These are phyloP conservation scores for Torulaspora microellipsoides DNA, from an alignment of 805 yeast species.

Conservation along the genomic window DNA sequence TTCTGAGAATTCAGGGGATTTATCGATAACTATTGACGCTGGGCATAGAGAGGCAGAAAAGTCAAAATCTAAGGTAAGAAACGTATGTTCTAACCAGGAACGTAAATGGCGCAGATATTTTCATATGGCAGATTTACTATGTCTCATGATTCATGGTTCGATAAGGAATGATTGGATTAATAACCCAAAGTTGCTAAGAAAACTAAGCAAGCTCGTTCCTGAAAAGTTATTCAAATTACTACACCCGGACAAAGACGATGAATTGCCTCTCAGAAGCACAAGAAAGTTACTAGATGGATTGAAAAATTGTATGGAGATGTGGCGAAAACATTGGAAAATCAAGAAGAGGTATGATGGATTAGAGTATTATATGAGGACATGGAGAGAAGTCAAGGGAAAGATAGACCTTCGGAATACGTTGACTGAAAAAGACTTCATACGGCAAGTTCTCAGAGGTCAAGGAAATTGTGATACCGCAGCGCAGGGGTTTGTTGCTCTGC, in stretches of 20 bases:
- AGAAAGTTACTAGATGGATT: conserved; percentile 73
- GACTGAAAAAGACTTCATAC: conserved; percentile 41
- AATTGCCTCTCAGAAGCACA: conserved; percentile 42
- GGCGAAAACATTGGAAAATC: conserved; percentile 53
- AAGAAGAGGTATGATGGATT: conserved; percentile 30
- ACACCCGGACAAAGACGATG: conserved; percentile 41
- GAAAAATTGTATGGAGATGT: conserved; percentile 58
- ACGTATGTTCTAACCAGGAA: conserved; percentile 51
- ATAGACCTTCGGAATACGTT: conserved; percentile 26
- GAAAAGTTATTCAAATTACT: conserved; percentile 43
- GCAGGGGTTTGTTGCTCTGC: conserved; percentile 77
- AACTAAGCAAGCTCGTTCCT: conserved; percentile 47
- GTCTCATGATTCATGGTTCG: conserved; percentile 62
- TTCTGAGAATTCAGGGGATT: conserved; percentile 20
- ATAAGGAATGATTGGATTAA: conserved; percentile 73
- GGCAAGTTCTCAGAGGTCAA: conserved; percentile 40
- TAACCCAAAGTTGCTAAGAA: conserved; percentile 39
- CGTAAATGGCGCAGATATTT: conserved; percentile 45
- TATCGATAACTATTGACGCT: conserved; percentile 29
- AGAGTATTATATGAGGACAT: conserved; percentile 43
- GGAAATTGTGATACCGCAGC: conserved; percentile 81
- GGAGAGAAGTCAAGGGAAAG: conserved; percentile 39
- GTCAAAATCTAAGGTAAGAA: conserved; percentile 23
- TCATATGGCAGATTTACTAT: conserved; percentile 56
- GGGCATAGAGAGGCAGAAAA: conserved; percentile 16